Conservation (phyloP, 495 filamentous ascomycete genomes). For the Podospora anserina region DNA sequence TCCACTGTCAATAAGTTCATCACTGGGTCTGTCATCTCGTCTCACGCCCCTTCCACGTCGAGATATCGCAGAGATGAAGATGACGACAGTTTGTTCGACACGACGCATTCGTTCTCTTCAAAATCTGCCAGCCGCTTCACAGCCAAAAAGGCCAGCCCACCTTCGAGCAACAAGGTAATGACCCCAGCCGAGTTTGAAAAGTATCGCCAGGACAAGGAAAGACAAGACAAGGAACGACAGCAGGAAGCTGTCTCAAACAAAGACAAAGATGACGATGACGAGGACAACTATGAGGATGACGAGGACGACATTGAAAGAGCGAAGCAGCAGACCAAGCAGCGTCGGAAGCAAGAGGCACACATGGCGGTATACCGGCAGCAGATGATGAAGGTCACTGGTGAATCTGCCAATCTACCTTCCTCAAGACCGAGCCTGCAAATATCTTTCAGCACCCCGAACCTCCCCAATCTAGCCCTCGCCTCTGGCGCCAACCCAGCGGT, state of each 20-base stretch:
- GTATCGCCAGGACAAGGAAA: conserved; percentile 76
- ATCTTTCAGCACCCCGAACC: conserved; percentile 56
- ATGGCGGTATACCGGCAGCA: conserved; percentile 87
- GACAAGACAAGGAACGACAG: conserved; percentile 66
- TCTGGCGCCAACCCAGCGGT: conserved; percentile 20
- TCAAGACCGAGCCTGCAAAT: conserved; percentile 44
- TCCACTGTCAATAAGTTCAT: conserved; percentile 47
- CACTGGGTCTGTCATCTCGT: conserved; percentile 20
- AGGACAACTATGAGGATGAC: conserved; percentile 69
- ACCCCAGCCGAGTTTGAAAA: conserved; percentile 83
- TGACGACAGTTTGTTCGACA: conserved; percentile 47
- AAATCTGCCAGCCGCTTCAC: conserved; percentile 47
- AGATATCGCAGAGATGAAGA: conserved; percentile 42
- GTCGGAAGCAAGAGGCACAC: conserved; percentile 87
- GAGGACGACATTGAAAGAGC: conserved; percentile 79
- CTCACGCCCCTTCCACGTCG: conserved; percentile 21
- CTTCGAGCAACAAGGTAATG: conserved; percentile 70
- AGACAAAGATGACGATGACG: conserved; percentile 49
- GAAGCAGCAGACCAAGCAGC: conserved; percentile 67
- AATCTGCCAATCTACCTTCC: conserved; percentile 47
- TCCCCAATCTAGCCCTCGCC: conserved; percentile 29
- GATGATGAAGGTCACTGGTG: conserved; percentile 95
- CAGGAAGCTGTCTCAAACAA: conserved; percentile 27
- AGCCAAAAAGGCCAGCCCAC: conserved; percentile 38
- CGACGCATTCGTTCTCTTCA: conserved; percentile 53